Conservation (phyloP, 805 yeast genomes). For the Candida maesae region DNA sequence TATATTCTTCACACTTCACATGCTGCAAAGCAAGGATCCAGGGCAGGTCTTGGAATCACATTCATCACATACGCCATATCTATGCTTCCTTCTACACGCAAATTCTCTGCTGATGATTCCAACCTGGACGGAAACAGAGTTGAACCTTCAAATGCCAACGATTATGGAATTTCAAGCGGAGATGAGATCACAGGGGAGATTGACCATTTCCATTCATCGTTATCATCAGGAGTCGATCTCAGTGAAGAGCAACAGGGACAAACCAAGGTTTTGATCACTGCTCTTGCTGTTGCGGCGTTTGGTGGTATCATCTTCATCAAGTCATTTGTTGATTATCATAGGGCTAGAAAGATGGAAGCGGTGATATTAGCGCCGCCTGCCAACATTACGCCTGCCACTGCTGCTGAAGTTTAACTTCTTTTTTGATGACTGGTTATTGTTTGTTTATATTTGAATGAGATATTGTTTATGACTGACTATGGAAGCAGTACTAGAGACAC, state of each 20-base stretch:
- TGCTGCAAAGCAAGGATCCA: slow-evolving; percentile 93
- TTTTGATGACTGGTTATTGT: not conserved
- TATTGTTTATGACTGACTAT: not conserved
- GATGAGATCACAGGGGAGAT: slow-evolving; percentile 24
- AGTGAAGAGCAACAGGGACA: slow-evolving; percentile 7
- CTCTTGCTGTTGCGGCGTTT: slow-evolving; percentile 58
- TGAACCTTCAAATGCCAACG: slow-evolving; percentile 56
- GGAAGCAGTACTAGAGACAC: too few relatives aligned
- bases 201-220: slow-evolving; percentile 23
- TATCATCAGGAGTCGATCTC: slow-evolving; percentile 21
- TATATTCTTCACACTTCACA: slow-evolving; percentile 92
- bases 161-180: slow-evolving; percentile 41
- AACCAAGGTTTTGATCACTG: slow-evolving; percentile 35
- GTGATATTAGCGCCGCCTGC: slow-evolving; percentile 48
- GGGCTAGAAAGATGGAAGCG: slow-evolving; percentile 74
- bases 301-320: slow-evolving; percentile 66
- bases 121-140: slow-evolving; percentile 33
- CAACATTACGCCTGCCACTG: slow-evolving; percentile 5
- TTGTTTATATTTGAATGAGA: not conserved
- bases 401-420: slow-evolving; percentile 1
- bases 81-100: slow-evolving; percentile 43
- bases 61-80: slow-evolving; percentile 66
- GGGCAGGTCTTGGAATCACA: slow-evolving; percentile 87
- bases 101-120: slow-evolving; percentile 22
- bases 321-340: slow-evolving; percentile 65